Evolutionary conservation across 805 yeast species (phyloP), one percentile per base, ranked within the genome.

Genomic region (Grigorovia humatica): DNA sequence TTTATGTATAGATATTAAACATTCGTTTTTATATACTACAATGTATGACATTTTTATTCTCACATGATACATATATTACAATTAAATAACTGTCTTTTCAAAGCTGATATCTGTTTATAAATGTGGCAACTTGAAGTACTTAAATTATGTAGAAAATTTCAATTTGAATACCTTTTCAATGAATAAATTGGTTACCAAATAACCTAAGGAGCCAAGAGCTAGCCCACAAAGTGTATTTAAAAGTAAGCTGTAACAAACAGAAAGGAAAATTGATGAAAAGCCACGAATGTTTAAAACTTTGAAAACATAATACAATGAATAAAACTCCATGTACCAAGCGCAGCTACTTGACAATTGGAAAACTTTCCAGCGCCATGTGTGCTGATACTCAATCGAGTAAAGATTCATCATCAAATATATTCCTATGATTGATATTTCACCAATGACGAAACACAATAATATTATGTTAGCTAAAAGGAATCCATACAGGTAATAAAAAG

Each of bases 401-500:
- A 49, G 44, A 11, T 49, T 73, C 59, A 88, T 72, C 45, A 83
- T 75, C 44, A 84, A 62, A 61, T 83, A 88, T 9, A 83, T 75
- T 6, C 85, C 80, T 44, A 88, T 79, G 23, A 88, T 74, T 9
- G 90, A 79, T 50, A 85, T 78, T 65, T 88, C 95, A 43, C 80
- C 70, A 19, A 86, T 80, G 13, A 85, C 81, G 40, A 85, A 71
- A 45, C 80, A 67, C 40, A 86, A 71, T 45, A 87, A 69, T 5
- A 80, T 53, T 35, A 81, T 74, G 4, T 88, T 83, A 29, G 80
- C 69, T 20, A 83, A 73, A 20, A 88, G 70, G 62, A 86, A 88
- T 2, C 95, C 93, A 66, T 85, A 88, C 77, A 82, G 78, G 70
- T 82, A 85, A 66, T 85, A 85, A 60, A 81, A 85, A 2, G 90